phyloP scores from a whole-genome alignment of 805 yeast species.

The Grigorovia transvaalensis region DNA sequence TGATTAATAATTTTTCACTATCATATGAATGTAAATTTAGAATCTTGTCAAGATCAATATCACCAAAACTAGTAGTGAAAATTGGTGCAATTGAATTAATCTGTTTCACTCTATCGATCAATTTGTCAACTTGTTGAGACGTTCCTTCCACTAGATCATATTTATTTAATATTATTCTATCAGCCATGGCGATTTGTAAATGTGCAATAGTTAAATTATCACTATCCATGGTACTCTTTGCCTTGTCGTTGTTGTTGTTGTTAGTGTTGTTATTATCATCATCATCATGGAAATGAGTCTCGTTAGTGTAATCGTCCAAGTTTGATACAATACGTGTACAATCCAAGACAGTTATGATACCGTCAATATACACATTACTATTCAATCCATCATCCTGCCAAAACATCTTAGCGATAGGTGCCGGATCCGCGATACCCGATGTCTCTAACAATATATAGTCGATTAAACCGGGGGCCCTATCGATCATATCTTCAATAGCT shows the following conservation, averaged over 20 bases:
- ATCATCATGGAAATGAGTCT: slow-evolving; percentile 53
- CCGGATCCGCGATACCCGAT: slow-evolving; percentile 96
- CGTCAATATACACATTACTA: slow-evolving; percentile 81
- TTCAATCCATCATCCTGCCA: slow-evolving; percentile 90
- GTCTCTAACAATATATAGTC: slow-evolving; percentile 92
- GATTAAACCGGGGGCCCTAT: slow-evolving; percentile 56
- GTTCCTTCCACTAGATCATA: slow-evolving; percentile 38
- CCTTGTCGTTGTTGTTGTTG: slow-evolving; percentile 17
- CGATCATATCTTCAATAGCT: slow-evolving; percentile 83
- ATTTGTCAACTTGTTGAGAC: slow-evolving; percentile 16
- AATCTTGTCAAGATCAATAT: slow-evolving; percentile 51
- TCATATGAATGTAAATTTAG: slow-evolving; percentile 77
- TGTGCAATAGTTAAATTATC: slow-evolving; percentile 66
- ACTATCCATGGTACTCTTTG: slow-evolving; percentile 4
- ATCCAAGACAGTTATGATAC: slow-evolving; percentile 83
- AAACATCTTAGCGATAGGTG: slow-evolving; percentile 93
- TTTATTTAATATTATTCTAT: slow-evolving; percentile 70
- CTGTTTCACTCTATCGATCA: slow-evolving; percentile 28
- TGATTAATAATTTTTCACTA: slow-evolving; percentile 11
- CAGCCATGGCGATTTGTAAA: slow-evolving; percentile 84
- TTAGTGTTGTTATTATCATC: no score
- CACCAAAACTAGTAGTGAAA: slow-evolving; percentile 61
- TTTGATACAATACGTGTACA: slow-evolving; percentile 52
- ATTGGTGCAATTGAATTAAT: slow-evolving; percentile 68
- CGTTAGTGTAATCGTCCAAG: slow-evolving; percentile 49